Conservation (phyloP, 1,284 basidiomycete species). For the Ceratorhiza oryzae-sativae region DNA sequence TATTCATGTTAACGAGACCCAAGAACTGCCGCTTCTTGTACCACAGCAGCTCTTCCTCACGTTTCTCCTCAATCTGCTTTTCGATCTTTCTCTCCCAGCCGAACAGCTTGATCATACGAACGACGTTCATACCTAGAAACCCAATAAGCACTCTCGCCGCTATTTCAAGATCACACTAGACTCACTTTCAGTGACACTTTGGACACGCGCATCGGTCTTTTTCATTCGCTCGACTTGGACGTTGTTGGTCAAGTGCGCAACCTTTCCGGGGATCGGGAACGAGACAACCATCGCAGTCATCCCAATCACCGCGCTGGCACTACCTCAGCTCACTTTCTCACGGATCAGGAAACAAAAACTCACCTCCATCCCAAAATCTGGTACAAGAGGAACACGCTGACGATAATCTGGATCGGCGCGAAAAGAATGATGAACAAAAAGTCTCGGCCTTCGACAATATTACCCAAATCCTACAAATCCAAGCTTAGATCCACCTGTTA, state of each 20-base stretch:
- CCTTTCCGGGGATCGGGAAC: constrained; percentile 53
- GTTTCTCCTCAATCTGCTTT: constrained; percentile 58
- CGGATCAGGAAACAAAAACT: background rate
- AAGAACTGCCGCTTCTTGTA: constrained; percentile 56
- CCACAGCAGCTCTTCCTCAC: constrained; percentile 63
- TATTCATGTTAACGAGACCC: constrained; percentile 51
- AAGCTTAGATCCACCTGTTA: constrained; percentile 50
- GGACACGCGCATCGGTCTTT: constrained; percentile 60
- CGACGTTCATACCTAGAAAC: constrained; percentile 55
- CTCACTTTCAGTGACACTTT: constrained; percentile 58
- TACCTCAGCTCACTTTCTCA: background rate
- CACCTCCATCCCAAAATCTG: constrained; percentile 54
- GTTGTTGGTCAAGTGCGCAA: constrained; percentile 45
- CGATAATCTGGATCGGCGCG: constrained; percentile 56
- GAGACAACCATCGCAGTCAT: constrained; percentile 58
- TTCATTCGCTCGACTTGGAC: constrained; percentile 48
- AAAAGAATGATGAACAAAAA: constrained; percentile 47
- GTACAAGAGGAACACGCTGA: constrained; percentile 57
- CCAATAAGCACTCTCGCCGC: background rate
- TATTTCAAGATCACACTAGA: constrained; percentile 25
- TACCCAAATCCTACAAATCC: constrained; percentile 59
- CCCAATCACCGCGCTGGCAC: constrained; percentile 59
- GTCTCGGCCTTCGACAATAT: constrained; percentile 56
- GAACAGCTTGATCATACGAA: constrained; percentile 75
- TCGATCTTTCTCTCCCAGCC: constrained; percentile 69